Conservation (phyloP, 495 filamentous ascomycete species). For the Podospora conica region DNA sequence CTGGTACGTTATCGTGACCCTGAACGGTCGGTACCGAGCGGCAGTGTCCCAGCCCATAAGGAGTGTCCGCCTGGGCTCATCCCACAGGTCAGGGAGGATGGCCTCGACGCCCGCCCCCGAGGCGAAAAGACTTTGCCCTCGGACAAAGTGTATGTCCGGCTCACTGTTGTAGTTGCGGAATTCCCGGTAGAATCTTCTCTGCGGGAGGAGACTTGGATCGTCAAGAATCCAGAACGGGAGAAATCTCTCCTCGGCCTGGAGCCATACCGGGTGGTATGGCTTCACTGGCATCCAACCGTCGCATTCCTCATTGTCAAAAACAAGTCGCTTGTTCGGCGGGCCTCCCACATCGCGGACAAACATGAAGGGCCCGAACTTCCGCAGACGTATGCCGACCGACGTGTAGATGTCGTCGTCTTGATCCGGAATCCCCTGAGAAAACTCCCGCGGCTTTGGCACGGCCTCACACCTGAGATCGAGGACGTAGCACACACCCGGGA, state of each 20-base stretch:
- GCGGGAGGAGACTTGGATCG: background rate
- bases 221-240: background rate
- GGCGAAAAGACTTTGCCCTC: background rate
- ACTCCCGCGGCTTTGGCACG: background rate
- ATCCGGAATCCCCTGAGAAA: background rate
- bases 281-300: background rate
- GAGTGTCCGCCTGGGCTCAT: background rate
- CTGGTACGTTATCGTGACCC: background rate
- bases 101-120: background rate
- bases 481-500: background rate
- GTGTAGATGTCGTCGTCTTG: background rate
- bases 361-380: constrained; percentile 1
- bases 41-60: background rate
- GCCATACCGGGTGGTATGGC: background rate
- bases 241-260: background rate
- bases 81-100: background rate
- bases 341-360: background rate
- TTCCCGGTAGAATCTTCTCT: background rate
- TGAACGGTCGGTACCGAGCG: background rate
- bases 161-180: background rate
- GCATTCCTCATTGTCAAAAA: background rate
- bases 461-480: background rate
- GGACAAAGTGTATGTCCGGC: background rate
- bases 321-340: background rate
- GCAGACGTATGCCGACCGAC: background rate